Evolutionary conservation across 1,284 basidiomycete species (phyloP), one percentile per base, ranked within the genome.

Genomic region (Stygiomarasmius scandens): DNA sequence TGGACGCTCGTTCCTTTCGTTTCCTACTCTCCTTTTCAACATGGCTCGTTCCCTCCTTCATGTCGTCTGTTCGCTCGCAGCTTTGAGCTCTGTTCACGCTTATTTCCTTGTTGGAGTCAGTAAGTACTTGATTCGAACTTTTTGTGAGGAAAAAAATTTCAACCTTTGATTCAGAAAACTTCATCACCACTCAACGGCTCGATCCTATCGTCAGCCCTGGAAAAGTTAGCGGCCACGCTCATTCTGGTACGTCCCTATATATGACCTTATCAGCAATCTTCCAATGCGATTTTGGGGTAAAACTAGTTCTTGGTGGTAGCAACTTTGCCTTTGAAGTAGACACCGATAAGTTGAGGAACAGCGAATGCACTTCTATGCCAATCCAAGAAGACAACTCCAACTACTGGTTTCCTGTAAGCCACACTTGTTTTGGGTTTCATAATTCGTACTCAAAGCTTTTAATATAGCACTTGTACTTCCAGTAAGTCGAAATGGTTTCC

Each of bases 311-410:
- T 34, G 77, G 77, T 19, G 77, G 77, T 2, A 77, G 75, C 65
- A 77, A 77, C 56, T 77, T 78, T 64, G 67, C 73, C 23, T 58
- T 71, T 46, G 58, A 59, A 14, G 71, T 71, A 25, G 71, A 67
- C 56, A 77, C 76, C 0, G 67, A 68, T 10, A 61, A 45, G 25
- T 65, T 79, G 20, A 67, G 72, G 20, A 55, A 74, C 54, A 78
- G 76, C 58, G 62, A 72, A 60, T 79, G 77, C 63, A 74, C 76
- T 1, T 74, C 76, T 11, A 72, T 74, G 54, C 75, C 75, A 16
- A 76, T 79, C 55, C 63, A 66, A 16, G 69, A 79, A 63, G 76
- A 77, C 65, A 75, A 77, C 61, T 76, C 72, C 32, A 70, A 69
- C 46, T 79, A 79, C 56, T 79, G 77, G 76, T 72, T 72, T 56